These are phyloP conservation scores for Scleroderma bovista DNA, from an alignment of 768 basidiomycete species.

Conservation along the genomic window DNA sequence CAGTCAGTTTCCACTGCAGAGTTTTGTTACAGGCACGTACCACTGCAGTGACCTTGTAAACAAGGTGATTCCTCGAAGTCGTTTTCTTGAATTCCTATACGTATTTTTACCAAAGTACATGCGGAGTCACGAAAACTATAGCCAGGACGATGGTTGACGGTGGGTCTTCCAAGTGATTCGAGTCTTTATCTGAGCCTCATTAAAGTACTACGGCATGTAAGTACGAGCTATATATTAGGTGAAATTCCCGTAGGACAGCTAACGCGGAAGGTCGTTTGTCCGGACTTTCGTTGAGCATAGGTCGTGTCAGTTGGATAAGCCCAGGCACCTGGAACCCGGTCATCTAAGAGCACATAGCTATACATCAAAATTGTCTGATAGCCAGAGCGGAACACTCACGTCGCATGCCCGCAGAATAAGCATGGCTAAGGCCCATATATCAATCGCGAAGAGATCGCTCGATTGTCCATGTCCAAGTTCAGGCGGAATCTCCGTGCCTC, in stretches of 20 bases:
- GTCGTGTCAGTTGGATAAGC: conserved; percentile 47
- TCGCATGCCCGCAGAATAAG: conserved; percentile 62
- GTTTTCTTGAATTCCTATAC: too few species aligned
- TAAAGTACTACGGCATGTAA: too few species aligned
- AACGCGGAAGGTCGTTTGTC: conserved; percentile 46
- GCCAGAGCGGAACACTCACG: conserved; percentile 34
- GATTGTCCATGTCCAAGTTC: conserved; percentile 52
- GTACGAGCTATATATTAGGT: too few species aligned
- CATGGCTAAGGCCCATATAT: conserved; percentile 68
- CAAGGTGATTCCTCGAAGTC: too few species aligned
- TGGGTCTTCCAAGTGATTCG: too few species aligned
- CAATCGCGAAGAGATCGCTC: conserved; percentile 61
- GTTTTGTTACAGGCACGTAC: too few species aligned
- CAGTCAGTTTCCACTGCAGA: too few species aligned
- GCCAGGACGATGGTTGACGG: too few species aligned
- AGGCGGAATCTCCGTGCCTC: conserved; percentile 65
- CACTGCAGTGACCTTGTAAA: too few species aligned
- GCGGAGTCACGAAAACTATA: too few species aligned
- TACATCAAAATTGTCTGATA: background rate
- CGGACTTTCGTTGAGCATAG: conserved; percentile 55
- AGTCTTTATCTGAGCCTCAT: too few species aligned
- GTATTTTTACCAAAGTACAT: too few species aligned
- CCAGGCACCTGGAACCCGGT: conserved; percentile 55
- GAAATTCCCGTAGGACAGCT: conserved; percentile 47
- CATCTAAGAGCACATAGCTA: conserved; percentile 33